Conservation (phyloP, 257 asterid genomes). For the Solanum clarkiae region DNA sequence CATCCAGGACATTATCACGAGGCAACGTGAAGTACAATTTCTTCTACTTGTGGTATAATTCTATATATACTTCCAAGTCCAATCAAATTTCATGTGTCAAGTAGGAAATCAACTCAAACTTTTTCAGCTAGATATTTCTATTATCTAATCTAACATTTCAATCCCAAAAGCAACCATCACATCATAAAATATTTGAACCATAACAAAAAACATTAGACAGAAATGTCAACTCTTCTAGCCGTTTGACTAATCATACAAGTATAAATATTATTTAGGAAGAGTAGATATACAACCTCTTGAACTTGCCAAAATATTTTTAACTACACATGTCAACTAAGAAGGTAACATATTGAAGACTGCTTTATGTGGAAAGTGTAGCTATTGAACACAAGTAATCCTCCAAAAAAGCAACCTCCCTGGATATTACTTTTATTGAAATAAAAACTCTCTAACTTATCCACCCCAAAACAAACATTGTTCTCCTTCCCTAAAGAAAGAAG, state of each 20-base stretch:
- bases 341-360: too few species aligned
- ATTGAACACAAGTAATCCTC: background rate
- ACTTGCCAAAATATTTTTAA: too few species aligned
- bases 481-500: too few species aligned
- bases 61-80: background rate
- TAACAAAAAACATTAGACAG: accelerated
- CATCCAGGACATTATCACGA: background rate
- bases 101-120: background rate
- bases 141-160: background rate
- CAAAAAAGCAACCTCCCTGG: too few species aligned
- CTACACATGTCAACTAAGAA: too few species aligned
- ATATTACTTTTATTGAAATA: too few species aligned
- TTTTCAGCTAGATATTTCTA: background rate
- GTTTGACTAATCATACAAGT: background rate
- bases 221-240: too few species aligned
- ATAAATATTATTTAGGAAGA: background rate
- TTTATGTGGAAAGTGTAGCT: too few species aligned
- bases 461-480: too few species aligned
- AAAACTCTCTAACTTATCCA: too few species aligned
- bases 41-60: background rate
- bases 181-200: too few species aligned
- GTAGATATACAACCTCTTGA: background rate
- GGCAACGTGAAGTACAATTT: background rate
- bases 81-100: background rate
- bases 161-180: background rate